Conservation (phyloP, 2,329 filamentous ascomycete genomes). For the Fusarium nisikadoi region DNA sequence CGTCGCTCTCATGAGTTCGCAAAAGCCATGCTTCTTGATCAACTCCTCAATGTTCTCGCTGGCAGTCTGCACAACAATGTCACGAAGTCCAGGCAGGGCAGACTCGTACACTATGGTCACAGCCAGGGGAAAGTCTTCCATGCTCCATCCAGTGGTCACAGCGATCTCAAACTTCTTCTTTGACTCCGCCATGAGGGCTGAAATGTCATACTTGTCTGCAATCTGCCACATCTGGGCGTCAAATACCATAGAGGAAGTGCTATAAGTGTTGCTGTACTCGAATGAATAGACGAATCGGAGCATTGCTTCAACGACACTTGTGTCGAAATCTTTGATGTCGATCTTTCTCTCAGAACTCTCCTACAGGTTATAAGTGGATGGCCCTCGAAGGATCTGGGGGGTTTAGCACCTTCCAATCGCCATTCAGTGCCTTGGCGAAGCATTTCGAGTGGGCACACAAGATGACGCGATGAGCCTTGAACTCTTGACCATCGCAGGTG, state of each 20-base stretch:
- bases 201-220: not conserved
- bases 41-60: not conserved
- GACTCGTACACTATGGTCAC: not conserved
- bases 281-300: not conserved
- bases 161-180: not conserved
- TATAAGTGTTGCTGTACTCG: not conserved
- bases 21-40: not conserved
- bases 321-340: not conserved
- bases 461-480: conserved; percentile 6
- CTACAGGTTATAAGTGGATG: not conserved
- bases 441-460: conserved; percentile 2
- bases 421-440: not conserved
- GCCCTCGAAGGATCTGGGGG: accelerated
- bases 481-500: not conserved
- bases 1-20: not conserved
- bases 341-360: not conserved
- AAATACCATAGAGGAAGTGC: not conserved
- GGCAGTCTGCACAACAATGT: not conserved
- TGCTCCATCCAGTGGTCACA: not conserved
- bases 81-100: not conserved
- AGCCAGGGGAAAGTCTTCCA: not conserved
- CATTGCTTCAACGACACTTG: not conserved
- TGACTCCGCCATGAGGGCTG: accelerated
- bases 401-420: conserved; percentile 7
- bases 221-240: not conserved